Percentiles rank a stretch among this genome's conserved stretches.
These are phyloP conservation scores for Trichoderma breve DNA, from an alignment of 2,329 filamentous ascomycete genomes.

Conservation along the genomic window DNA sequence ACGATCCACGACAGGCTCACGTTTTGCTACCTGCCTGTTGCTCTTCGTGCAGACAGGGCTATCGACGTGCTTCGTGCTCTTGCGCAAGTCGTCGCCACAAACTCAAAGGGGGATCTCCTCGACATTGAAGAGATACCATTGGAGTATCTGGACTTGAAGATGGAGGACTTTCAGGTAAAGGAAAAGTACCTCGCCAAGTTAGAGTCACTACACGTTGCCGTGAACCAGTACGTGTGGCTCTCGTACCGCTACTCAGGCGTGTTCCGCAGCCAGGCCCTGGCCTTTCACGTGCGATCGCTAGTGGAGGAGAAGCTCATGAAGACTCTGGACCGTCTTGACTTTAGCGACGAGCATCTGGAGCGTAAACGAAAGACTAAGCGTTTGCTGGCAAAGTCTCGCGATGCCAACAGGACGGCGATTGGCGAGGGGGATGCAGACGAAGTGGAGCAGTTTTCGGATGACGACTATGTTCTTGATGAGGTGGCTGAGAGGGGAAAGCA, in stretches of 20 bases:
- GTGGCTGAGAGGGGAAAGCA: background rate
- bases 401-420: constrained; percentile 19
- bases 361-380: constrained; percentile 28
- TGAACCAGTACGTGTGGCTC: constrained; percentile 90
- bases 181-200: constrained; percentile 63
- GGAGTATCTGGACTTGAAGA: constrained; percentile 68
- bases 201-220: constrained; percentile 74
- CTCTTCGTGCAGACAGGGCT: constrained; percentile 50
- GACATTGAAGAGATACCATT: constrained; percentile 70
- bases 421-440: constrained; percentile 21
- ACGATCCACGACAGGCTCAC: constrained; percentile 71
- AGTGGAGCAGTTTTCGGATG: constrained; percentile 24
- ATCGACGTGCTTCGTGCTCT: constrained; percentile 57
- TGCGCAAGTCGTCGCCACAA: constrained; percentile 67
- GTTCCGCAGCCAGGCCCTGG: constrained; percentile 72
- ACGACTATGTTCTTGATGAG: constrained; percentile 21
- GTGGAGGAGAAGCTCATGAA: constrained; percentile 70
- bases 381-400: constrained; percentile 22
- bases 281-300: constrained; percentile 73
- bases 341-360: constrained; percentile 38
- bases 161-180: constrained; percentile 36
- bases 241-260: constrained; percentile 83
- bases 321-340: constrained; percentile 50
- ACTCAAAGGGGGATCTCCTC: constrained; percentile 65
- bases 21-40: constrained; percentile 69